Base-by-base conservation (phyloP, 2,329 filamentous ascomycete species). In the Fusarium guadeloupense region DNA sequence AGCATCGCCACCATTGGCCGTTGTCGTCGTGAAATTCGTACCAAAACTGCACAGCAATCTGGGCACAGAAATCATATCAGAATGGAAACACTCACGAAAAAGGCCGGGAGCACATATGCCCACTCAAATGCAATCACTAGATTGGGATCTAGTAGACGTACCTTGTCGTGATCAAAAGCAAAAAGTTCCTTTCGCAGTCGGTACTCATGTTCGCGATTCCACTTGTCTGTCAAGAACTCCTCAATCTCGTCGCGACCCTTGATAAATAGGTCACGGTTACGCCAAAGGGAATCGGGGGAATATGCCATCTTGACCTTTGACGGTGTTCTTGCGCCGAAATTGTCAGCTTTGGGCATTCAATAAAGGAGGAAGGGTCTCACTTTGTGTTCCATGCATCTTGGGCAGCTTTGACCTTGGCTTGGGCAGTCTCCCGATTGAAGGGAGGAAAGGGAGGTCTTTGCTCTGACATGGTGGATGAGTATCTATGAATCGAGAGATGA, bases 1-100 rank as follows among this genome's bases (percentile, higher is more conserved):
- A 96, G 38, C 89, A 93, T n/a, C 91, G 83, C 82, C 89, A 93
- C 92, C 92, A 96, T 73, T 91, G 87, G 31, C 89, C 88, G 2
- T 81, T 67, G 8, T 77, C 76, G 69, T 94, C 90, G 62, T 87
- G 83, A 76, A 87, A 93, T 75, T 96, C 89, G 69, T 94, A 96
- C 92, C 92, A 96, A 74, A 95, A 96, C 71, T 96, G 91, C 19
- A 96, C 92, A 1, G 92, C 92, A 62, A 93, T 94, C 75, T 86
- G 3, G 0, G 2, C 4, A 6, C 8, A n/a, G 12, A 9, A 19
- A 9, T 19, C 6, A 1, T 1, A 40, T 37, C 34, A 52, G 35
- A n/a, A 45, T 10, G 4, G 1, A 17, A 9, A 10, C 10, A 2
- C 9, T n/a, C 3, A 4, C 1, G 4, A 19, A 2, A 2, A n/a